These are phyloP conservation scores for Naganishia sp. DNA, from an alignment of 1,284 basidiomycete genomes.

Conservation along the genomic window DNA sequence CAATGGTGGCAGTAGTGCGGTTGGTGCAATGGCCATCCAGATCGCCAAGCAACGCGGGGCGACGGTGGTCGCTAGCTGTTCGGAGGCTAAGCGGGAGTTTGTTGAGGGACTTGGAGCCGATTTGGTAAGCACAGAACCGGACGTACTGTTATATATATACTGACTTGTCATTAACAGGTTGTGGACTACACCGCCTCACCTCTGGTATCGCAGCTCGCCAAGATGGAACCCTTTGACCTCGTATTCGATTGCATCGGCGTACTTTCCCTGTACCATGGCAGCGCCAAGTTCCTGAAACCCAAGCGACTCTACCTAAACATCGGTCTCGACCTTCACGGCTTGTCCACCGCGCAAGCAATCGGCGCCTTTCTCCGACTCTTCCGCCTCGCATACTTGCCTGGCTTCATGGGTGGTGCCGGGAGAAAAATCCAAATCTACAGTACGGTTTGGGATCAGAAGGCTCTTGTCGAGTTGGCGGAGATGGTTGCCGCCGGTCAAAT, in stretches of 20 bases:
- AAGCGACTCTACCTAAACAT: slow-evolving; percentile 26
- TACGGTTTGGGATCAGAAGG: slow-evolving; percentile 6
- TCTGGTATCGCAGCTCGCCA: slow-evolving; percentile 22
- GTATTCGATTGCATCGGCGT: slow-evolving; percentile 33
- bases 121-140: neutral
- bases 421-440: slow-evolving; percentile 29
- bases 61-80: slow-evolving; percentile 33
- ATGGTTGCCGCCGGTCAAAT: slow-evolving; percentile 24
- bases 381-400: slow-evolving; percentile 1
- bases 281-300: slow-evolving; percentile 17
- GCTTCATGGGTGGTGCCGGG: slow-evolving; percentile 24
- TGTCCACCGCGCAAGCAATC: slow-evolving; percentile 3
- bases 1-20: slow-evolving; percentile 30
- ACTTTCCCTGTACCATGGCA: slow-evolving; percentile 7
- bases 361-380: slow-evolving; percentile 3
- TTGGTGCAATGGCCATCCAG: slow-evolving; percentile 33
- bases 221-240: slow-evolving; percentile 27
- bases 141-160: neutral
- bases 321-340: slow-evolving; percentile 14
- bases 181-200: slow-evolving; percentile 31
- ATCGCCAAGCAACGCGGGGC: slow-evolving; percentile 33
- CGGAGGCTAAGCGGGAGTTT: slow-evolving; percentile 13
- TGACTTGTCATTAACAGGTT: slow-evolving; percentile 9
- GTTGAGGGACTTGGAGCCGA: slow-evolving; percentile 32
- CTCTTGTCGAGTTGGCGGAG: slow-evolving; percentile 9